Evolutionary conservation across 306 rosid genomes (phyloP).

Genomic region (Cucurbita maxima): DNA sequence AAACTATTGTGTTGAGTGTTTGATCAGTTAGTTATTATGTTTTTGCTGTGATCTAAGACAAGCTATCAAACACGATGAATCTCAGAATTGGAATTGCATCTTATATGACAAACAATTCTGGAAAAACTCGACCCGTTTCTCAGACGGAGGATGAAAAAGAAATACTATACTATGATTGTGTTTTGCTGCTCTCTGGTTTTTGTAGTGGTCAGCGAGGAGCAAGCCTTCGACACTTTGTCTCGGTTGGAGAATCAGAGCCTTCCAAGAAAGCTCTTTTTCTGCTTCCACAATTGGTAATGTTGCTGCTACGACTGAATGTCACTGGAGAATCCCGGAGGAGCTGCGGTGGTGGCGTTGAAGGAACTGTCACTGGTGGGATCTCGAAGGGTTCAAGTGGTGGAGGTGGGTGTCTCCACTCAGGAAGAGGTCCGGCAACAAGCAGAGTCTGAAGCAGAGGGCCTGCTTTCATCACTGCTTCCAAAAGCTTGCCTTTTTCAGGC

Average conservation of each 20-base stretch:
- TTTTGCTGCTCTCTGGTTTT: slow-evolving; percentile 10
- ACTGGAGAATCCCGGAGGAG: slow-evolving; percentile 33
- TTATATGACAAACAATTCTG: slow-evolving; percentile 2
- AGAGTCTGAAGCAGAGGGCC: slow-evolving; percentile 88
- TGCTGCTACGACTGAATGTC: slow-evolving; percentile 14
- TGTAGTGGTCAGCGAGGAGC: slow-evolving; percentile 36
- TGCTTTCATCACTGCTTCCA: slow-evolving; percentile 95
- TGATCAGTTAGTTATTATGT: no score
- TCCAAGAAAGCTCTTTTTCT: slow-evolving; percentile 60
- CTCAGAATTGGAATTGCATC: slow-evolving; percentile 7
- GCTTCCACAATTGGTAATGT: slow-evolving; percentile 38
- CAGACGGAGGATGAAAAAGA: neutral
- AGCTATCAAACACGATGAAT: neutral
- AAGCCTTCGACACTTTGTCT: slow-evolving; percentile 62
- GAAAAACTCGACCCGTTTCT: neutral
- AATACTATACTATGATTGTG: neutral
- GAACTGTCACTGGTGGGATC: slow-evolving; percentile 82
- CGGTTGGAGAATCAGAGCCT: slow-evolving; percentile 48
- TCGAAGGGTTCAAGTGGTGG: slow-evolving; percentile 82
- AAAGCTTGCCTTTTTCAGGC: slow-evolving; percentile 93
- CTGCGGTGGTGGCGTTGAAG: slow-evolving; percentile 27
- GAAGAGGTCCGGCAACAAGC: slow-evolving; percentile 90
- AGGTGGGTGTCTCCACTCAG: slow-evolving; percentile 99
- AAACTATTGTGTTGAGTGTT: neutral
- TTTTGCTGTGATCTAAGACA: neutral